phyloP scores from a whole-genome alignment of 805 yeast species.

The Metschnikowia rubicola region DNA sequence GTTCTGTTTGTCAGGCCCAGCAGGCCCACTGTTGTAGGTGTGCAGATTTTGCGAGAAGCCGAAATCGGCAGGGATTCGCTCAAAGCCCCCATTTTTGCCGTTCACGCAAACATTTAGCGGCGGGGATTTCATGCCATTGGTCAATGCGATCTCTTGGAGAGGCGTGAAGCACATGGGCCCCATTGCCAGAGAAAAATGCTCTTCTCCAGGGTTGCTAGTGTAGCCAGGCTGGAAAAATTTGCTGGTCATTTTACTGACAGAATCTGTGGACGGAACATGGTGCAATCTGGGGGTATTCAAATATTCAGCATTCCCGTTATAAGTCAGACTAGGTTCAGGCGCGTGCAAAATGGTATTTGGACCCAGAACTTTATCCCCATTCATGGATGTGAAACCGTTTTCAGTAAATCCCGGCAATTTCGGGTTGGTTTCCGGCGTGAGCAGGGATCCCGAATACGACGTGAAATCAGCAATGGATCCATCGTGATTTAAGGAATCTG shows the following conservation, averaged over 20 bases:
- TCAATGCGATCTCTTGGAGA: not conserved
- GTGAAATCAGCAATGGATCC: not conserved
- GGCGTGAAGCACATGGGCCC: not conserved
- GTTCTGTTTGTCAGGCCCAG: not conserved
- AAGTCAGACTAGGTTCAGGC: not conserved
- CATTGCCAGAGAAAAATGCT: not conserved
- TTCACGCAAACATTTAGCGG: not conserved
- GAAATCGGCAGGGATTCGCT: not conserved
- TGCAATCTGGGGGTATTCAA: slow-evolving; percentile 9
- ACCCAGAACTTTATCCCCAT: not conserved
- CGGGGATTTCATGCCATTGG: not conserved
- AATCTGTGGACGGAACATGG: slow-evolving; percentile 30
- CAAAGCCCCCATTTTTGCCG: not conserved
- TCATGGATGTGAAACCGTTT: not conserved
- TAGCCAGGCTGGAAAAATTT: slow-evolving; percentile 32
- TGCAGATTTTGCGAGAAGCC: not conserved
- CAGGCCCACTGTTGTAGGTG: not conserved
- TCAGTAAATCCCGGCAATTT: not conserved
- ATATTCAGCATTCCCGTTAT: not conserved
- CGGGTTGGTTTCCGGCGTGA: not conserved
- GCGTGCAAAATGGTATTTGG: not conserved
- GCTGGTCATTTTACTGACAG: slow-evolving; percentile 32
- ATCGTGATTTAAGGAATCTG: not conserved
- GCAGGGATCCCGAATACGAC: not conserved
- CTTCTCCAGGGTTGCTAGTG: slow-evolving; percentile 23